These are phyloP conservation scores for Helianthus tuberosus DNA, from an alignment of 129 eudicot genomes.

Conservation along the genomic window DNA sequence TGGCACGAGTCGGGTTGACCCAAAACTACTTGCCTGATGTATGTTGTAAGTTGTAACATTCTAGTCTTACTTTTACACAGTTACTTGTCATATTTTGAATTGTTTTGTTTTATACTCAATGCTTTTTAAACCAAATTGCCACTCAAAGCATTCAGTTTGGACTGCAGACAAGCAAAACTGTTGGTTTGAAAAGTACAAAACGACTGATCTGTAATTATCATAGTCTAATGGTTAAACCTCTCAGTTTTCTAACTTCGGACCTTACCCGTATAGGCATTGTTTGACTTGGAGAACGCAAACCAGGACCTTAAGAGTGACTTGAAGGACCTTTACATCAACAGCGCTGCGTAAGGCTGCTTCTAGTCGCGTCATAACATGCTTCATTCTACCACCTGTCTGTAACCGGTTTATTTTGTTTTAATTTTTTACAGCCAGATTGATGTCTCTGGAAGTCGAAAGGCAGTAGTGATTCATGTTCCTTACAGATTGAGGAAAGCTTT, in stretches of 20 bases:
- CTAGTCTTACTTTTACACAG: background rate
- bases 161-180: too few relatives aligned
- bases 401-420: background rate
- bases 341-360: constrained; percentile 6
- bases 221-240: background rate
- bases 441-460: constrained; percentile 71
- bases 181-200: too few relatives aligned
- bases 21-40: background rate
- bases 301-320: constrained; percentile 18
- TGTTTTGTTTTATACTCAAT: too few relatives aligned
- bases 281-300: constrained; percentile 11
- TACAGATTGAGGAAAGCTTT: constrained; percentile 82
- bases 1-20: background rate
- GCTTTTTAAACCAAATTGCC: too few relatives aligned
- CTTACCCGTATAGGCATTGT: constrained; percentile 8
- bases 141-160: too few relatives aligned
- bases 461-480: constrained; percentile 83
- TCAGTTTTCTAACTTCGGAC: background rate
- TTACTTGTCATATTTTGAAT: background rate
- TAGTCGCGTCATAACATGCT: background rate
- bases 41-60: background rate
- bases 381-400: background rate
- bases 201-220: background rate
- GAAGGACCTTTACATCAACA: constrained; percentile 16
- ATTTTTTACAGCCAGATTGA: constrained; percentile 65